phyloP scores from a whole-genome alignment of 2,329 filamentous ascomycete species.

The Fusarium duplospermum region DNA sequence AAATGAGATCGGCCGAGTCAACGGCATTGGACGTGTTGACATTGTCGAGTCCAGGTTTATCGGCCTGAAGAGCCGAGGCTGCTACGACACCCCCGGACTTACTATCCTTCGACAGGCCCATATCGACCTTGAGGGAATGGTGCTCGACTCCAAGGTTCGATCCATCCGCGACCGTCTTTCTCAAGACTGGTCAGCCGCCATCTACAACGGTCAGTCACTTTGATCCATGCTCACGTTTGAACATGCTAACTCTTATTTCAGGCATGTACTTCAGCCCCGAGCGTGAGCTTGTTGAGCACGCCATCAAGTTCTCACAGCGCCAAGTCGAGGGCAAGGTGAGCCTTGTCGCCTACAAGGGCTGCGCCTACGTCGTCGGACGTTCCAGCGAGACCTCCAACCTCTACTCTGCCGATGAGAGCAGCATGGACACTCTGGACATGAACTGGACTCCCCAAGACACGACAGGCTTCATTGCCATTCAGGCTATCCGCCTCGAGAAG shows the following conservation, averaged over 20 bases:
- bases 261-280: conserved; percentile 65
- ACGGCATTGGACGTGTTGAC: not conserved
- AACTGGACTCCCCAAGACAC: conserved; percentile 77
- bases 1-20: conserved; percentile 57
- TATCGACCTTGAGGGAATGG: conserved; percentile 64
- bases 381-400: conserved; percentile 60
- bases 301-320: conserved; percentile 69
- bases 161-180: conserved; percentile 64
- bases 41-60: not conserved
- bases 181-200: conserved; percentile 60
- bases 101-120: conserved; percentile 44
- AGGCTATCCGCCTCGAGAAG: conserved; percentile 58
- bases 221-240: not conserved
- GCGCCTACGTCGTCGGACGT: conserved; percentile 59
- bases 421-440: conserved; percentile 66
- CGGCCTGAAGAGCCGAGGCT: conserved; percentile 35
- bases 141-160: conserved; percentile 65
- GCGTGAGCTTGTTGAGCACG: conserved; percentile 69
- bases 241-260: not conserved
- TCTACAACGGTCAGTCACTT: conserved; percentile 42
- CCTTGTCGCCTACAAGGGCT: conserved; percentile 59
- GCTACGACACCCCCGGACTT: conserved; percentile 23
- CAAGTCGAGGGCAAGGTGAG: conserved; percentile 51
- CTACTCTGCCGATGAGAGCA: conserved; percentile 61
- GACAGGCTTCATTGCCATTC: conserved; percentile 67